Evolutionary conservation across 495 filamentous ascomycete species (phyloP), one percentile per base, ranked within the genome.

Genomic region (Lasiosphaeriaceae sp.): DNA sequence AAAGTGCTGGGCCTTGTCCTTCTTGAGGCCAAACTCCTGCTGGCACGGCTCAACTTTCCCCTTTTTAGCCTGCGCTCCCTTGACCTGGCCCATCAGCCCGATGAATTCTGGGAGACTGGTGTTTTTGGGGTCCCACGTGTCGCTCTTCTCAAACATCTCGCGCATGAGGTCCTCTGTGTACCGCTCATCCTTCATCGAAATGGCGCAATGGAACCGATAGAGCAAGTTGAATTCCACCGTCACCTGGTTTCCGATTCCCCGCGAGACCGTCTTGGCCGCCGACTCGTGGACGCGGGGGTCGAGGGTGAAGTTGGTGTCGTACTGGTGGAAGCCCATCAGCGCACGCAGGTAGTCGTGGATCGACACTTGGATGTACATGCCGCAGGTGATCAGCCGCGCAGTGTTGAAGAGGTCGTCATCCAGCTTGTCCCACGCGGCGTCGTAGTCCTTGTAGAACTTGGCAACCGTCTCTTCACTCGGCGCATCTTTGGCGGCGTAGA

Each of bases 351-450:
- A 93, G 67, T 93, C 89, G 53, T 86, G 83, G 44, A 93, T 69
- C 14, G 86, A 84, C 59, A 90, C 86, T 67, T 93, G 90, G 62
- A 90, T 87, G 62, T 89, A 92, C 3, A 92, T 75, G 57, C 89
- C 88, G 52, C 86, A 90, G 17, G 86, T 90, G 55, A 91, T 81
- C 52, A 92, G 73, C 50, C 90, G 78, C 47, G 82, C 87, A 8
- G 87, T 90, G 59, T 92, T 87, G 76, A 93, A 93, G 23, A 93
- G 77, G 51, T 92, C 87, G 57, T 91, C 83, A 57, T 93, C 89
- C 51, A 84, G 84, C 67, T 90, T 87, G 23, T 58, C 26, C 56
- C 50, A 58, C 9, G 56, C 56, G 23, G 56, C 56, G 7, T 58
- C 50, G 14, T 41, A 53, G 7, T 52, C 19, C 37, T 45, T 21